Evolutionary conservation across 805 yeast species (phyloP).

Genomic region (Yarrowia yakushimensis): DNA sequence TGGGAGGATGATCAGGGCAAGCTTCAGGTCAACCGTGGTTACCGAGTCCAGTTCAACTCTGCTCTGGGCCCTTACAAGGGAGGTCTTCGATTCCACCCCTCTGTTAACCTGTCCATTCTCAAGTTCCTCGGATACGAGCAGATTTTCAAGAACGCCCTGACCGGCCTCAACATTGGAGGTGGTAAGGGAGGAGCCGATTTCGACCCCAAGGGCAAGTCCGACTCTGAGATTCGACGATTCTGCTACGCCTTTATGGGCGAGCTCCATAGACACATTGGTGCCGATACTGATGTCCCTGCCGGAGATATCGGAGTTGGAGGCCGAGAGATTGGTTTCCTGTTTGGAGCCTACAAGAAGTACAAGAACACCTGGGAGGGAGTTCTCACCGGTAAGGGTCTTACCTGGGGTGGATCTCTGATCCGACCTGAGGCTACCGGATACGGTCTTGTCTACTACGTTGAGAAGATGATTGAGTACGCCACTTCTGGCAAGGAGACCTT

Average conservation of each 20-base stretch:
- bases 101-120: slow-evolving; percentile 90
- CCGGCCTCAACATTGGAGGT: slow-evolving; percentile 98
- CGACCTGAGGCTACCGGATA: slow-evolving; percentile 99
- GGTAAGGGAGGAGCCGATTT: slow-evolving; percentile 98
- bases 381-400: slow-evolving; percentile 93
- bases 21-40: slow-evolving; percentile 92
- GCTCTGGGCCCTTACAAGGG: slow-evolving; percentile 99
- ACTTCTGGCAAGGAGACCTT: slow-evolving; percentile 84
- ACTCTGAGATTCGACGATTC: slow-evolving; percentile 93
- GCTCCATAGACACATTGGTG: slow-evolving; percentile 93
- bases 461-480: slow-evolving; percentile 95
- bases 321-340: slow-evolving; percentile 88
- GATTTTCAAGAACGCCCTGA: slow-evolving; percentile 95
- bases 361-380: slow-evolving; percentile 96
- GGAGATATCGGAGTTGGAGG: slow-evolving; percentile 99
- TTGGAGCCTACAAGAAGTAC: slow-evolving; percentile 93
- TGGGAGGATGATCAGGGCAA: slow-evolving; percentile 97
- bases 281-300: slow-evolving; percentile 97
- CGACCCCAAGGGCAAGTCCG: slow-evolving; percentile 93
- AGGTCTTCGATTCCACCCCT: slow-evolving; percentile 96
- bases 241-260: slow-evolving; percentile 95
- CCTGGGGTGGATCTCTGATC: slow-evolving; percentile 99
- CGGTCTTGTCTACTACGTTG: slow-evolving; percentile 95
- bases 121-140: slow-evolving; percentile 98
- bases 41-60: slow-evolving; percentile 97